Evolutionary conservation across 2,329 filamentous ascomycete species (phyloP).

Genomic region (Didymosphaeria variabile): DNA sequence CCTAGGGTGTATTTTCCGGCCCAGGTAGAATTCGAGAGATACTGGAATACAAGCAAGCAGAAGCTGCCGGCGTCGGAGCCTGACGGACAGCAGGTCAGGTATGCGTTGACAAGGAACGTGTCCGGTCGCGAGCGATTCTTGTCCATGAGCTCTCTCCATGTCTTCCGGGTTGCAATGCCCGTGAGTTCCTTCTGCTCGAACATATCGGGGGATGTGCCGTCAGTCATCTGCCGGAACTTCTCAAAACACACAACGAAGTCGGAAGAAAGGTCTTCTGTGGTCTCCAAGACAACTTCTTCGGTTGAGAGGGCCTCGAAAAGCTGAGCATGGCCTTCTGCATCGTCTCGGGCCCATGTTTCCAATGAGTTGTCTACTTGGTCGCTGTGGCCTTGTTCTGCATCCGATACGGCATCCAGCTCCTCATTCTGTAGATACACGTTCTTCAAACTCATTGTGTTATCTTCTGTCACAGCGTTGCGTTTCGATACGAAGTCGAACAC

Average conservation of each 20-base stretch:
- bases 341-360: background rate
- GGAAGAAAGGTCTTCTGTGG: background rate
- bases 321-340: background rate
- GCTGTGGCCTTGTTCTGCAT: background rate
- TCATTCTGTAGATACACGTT: background rate
- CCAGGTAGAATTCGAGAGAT: constrained; percentile 1
- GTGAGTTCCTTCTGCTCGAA: constrained; percentile 5
- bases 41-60: constrained; percentile 6
- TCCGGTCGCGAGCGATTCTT: background rate
- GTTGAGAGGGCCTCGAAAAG: background rate
- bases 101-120: constrained; percentile 9
- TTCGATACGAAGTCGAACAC: background rate
- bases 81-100: constrained; percentile 19
- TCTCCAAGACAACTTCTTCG: background rate
- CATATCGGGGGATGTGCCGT: background rate
- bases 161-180: background rate
- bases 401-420: background rate
- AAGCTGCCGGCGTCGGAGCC: constrained; percentile 17
- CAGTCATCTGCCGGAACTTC: constrained; percentile 12
- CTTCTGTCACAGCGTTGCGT: background rate
- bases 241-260: constrained; percentile 19
- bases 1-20: background rate
- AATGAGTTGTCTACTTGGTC: background rate
- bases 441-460: background rate
- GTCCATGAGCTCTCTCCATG: background rate